These are phyloP conservation scores for rapeseed (Brassica napus) DNA, from an alignment of 345 rosid species.

Conservation along the genomic window Da-Ae NC_063435.1:134501-135000, in stretches of 20 bases:
- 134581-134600: slow-evolving; percentile 91
- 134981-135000: slow-evolving; percentile 12
- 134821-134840: slow-evolving; percentile 99
- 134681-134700: background rate
- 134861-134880: slow-evolving; percentile 97
- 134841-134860: slow-evolving; percentile 94
- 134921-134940: slow-evolving; percentile 2
- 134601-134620: slow-evolving; percentile 42
- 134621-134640: slow-evolving; percentile 12
- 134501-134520: background rate
- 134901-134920: slow-evolving; percentile 8
- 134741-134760: slow-evolving; percentile 20
- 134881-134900: slow-evolving; percentile 29
- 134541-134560: slow-evolving; percentile 88
- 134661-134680: background rate
- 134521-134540: slow-evolving; percentile 64
- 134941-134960: slow-evolving; percentile 22
- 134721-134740: background rate
- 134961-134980: slow-evolving; percentile 9
- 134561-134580: slow-evolving; percentile 70
- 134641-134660: background rate
- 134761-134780: slow-evolving; percentile 17
- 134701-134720: background rate
- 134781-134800: slow-evolving; percentile 19
- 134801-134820: slow-evolving; percentile 88